These are phyloP conservation scores for Aspergillus latus DNA, from an alignment of 2,329 filamentous ascomycete genomes.

Conservation along the genomic window DNA sequence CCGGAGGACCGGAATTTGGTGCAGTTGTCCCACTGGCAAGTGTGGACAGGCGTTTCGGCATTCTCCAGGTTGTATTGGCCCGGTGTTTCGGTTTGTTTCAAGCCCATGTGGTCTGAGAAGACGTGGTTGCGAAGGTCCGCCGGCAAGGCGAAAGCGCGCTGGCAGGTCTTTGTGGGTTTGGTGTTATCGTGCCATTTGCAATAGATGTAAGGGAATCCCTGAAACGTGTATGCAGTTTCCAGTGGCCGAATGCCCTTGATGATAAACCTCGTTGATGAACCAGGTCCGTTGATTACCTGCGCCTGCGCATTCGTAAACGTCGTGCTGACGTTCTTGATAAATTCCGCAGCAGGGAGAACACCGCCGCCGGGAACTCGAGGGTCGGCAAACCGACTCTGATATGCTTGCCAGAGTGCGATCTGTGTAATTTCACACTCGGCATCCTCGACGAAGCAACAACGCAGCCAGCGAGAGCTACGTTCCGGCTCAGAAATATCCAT, in stretches of 20 bases:
- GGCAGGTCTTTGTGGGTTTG: constrained; percentile 37
- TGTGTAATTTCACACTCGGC: constrained; percentile 86
- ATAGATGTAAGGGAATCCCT: constrained; percentile 43
- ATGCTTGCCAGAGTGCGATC: constrained; percentile 94
- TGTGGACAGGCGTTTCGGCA: constrained; percentile 35
- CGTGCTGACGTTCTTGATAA: constrained; percentile 90
- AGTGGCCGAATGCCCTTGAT: constrained; percentile 86
- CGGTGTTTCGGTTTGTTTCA: constrained; percentile 32
- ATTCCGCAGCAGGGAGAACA: constrained; percentile 80
- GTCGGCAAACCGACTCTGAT: constrained; percentile 77
- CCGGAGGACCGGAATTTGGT: constrained; percentile 35
- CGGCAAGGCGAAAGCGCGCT: constrained; percentile 40
- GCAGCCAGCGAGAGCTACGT: constrained; percentile 83
- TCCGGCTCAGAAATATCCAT: constrained; percentile 79
- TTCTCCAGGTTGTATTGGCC: constrained; percentile 39
- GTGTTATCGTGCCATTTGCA: constrained; percentile 46
- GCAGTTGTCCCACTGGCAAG: constrained; percentile 43
- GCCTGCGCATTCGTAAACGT: constrained; percentile 80
- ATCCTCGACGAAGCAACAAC: constrained; percentile 91
- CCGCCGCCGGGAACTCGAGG: constrained; percentile 41
- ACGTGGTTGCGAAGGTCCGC: constrained; percentile 45
- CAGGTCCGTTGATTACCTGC: constrained; percentile 73
- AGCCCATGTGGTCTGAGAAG: constrained; percentile 43
- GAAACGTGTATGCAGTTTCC: constrained; percentile 43
- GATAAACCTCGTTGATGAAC: constrained; percentile 76